A percentile compares a stretch with the other conserved stretches of the same genome.
phyloP scores from a whole-genome alignment of 306 rosid species.

The Vigna reflexopilosa region DNA sequence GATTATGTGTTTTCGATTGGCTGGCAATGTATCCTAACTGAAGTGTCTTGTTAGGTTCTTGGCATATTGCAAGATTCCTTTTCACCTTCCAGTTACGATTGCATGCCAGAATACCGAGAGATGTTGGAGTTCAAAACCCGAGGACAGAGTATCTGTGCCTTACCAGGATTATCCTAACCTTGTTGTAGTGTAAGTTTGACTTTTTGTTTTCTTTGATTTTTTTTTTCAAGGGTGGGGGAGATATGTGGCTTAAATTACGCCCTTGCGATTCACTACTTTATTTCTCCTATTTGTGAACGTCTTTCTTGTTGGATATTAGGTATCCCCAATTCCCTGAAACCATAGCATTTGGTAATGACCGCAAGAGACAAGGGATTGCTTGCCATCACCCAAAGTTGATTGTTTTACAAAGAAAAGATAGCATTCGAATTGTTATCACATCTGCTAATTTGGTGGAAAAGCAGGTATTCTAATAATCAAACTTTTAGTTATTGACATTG shows the following conservation, averaged over 20 bases:
- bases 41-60: slow-evolving; percentile 65
- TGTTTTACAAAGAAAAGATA: slow-evolving; percentile 70
- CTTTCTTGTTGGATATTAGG: slow-evolving; percentile 51
- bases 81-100: slow-evolving; percentile 68
- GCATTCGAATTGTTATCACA: slow-evolving; percentile 76
- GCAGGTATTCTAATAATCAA: slow-evolving; percentile 63
- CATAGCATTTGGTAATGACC: slow-evolving; percentile 73
- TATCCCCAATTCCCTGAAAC: slow-evolving; percentile 78
- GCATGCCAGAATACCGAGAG: slow-evolving; percentile 76
- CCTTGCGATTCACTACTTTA: slow-evolving; percentile 26
- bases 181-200: slow-evolving; percentile 62
- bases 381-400: slow-evolving; percentile 89
- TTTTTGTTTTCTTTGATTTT: not conserved
- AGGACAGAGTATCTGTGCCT: slow-evolving; percentile 63
- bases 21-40: slow-evolving; percentile 13
- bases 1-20: not conserved
- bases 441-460: slow-evolving; percentile 85
- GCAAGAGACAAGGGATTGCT: slow-evolving; percentile 75
- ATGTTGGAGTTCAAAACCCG: slow-evolving; percentile 76
- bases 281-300: slow-evolving; percentile 21
- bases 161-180: slow-evolving; percentile 74
- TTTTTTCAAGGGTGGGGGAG: slow-evolving; percentile 21
- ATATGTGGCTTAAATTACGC: slow-evolving; percentile 33
- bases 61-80: slow-evolving; percentile 72
- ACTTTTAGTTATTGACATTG: slow-evolving; percentile 33